phyloP scores from a whole-genome alignment of 2,329 filamentous ascomycete genomes.

The Aureobasidium leucospermi region DNA sequence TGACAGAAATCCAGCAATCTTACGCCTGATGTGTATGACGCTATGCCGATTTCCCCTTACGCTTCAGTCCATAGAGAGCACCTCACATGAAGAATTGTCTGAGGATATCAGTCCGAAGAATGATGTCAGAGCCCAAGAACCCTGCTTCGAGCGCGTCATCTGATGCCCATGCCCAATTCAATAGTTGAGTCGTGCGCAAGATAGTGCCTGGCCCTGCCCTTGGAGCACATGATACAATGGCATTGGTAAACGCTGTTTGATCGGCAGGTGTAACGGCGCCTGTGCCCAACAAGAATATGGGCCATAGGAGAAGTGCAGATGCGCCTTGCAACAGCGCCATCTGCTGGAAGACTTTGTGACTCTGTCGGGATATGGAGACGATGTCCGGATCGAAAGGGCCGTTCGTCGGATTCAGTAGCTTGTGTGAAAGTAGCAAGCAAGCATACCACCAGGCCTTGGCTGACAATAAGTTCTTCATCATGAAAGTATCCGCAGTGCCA shows the following conservation, averaged over 20 bases:
- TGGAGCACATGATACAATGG: not conserved
- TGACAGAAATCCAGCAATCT: not conserved
- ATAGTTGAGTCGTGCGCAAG: not conserved
- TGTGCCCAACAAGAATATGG: not conserved
- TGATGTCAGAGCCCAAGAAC: constrained; percentile 2
- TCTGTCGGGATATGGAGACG: not conserved
- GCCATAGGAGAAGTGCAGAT: not conserved
- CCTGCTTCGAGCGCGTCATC: not conserved
- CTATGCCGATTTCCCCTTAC: too few relatives aligned
- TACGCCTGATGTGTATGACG: too few relatives aligned
- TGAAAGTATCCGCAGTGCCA: not conserved
- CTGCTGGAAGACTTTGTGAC: constrained; percentile 1
- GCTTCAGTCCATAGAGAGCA: too few relatives aligned
- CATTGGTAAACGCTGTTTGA: not conserved
- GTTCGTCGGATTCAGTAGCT: not conserved
- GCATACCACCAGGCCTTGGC: not conserved
- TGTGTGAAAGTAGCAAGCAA: not conserved
- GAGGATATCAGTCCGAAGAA: constrained; percentile 4
- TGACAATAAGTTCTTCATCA: constrained; percentile 4
- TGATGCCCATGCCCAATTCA: not conserved
- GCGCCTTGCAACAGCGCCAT: not conserved
- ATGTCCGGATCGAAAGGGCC: constrained; percentile 6
- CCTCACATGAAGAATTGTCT: not conserved
- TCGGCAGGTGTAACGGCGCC: not conserved
- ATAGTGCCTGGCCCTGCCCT: constrained; percentile 2